phyloP scores from a whole-genome alignment of 2,329 filamentous ascomycete genomes.

The Gaeumannomyces sp. region DNA sequence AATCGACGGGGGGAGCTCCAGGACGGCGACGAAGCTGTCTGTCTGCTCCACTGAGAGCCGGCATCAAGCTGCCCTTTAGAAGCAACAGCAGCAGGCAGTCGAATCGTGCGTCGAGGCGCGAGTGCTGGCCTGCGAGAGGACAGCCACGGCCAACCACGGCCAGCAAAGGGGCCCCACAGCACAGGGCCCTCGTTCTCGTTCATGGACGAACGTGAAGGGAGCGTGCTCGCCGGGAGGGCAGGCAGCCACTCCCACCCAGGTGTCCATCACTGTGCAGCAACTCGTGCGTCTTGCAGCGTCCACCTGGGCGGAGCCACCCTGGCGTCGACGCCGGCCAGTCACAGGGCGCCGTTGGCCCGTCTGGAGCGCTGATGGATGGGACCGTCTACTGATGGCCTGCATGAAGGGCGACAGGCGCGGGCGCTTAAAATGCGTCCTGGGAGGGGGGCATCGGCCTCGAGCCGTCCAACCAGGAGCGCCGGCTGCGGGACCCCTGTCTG shows the following conservation, averaged over 20 bases:
- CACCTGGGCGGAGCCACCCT: neutral
- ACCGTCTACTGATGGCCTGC: slow-evolving; percentile 32
- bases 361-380: slow-evolving; percentile 21
- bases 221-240: neutral
- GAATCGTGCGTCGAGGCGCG: neutral
- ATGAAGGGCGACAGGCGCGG: slow-evolving; percentile 44
- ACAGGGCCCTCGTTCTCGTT: neutral
- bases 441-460: neutral
- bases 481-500: neutral
- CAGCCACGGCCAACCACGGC: no score
- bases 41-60: no score
- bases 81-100: neutral
- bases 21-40: no score
- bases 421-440: slow-evolving; percentile 45
- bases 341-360: slow-evolving; percentile 21
- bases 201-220: neutral
- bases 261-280: neutral
- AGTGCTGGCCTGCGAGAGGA: neutral
- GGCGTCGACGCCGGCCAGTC: slow-evolving; percentile 23
- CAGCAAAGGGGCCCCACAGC: neutral
- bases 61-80: neutral
- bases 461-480: neutral
- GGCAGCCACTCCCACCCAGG: neutral
- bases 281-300: neutral
- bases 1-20: no score